Evolutionary conservation across 2,329 filamentous ascomycete genomes (phyloP).

Genomic region (Dothidotthia symphoricarpi): DNA sequence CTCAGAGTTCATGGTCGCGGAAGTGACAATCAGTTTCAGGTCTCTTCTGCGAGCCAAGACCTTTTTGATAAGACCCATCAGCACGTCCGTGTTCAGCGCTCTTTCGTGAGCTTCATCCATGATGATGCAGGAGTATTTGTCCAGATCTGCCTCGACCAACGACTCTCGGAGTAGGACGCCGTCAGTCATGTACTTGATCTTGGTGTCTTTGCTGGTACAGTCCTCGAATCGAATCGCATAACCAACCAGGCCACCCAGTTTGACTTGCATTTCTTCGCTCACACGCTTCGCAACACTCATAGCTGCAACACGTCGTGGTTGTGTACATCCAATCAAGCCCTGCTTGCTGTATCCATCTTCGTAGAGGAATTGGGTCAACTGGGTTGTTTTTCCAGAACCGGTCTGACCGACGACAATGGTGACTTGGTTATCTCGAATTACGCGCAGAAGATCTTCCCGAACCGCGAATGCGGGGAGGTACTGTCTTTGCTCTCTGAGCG

Average conservation of each 20-base stretch:
- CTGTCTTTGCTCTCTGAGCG: conserved; percentile 84
- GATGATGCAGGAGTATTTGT: conserved; percentile 96
- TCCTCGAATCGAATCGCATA: conserved; percentile 99
- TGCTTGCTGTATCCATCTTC: conserved; percentile 88
- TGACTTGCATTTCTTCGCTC: conserved; percentile 96
- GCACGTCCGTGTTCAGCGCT: conserved; percentile 91
- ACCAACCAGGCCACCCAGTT: conserved; percentile 80
- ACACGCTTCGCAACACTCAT: conserved; percentile 99
- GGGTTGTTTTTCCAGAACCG: conserved; percentile 95
- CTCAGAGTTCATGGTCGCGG: conserved; percentile 97
- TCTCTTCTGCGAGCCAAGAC: conserved; percentile 85
- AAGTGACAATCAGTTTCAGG: conserved; percentile 94
- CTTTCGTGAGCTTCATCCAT: conserved; percentile 99
- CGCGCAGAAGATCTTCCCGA: conserved; percentile 83
- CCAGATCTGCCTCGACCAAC: conserved; percentile 85
- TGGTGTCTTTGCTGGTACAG: conserved; percentile 90
- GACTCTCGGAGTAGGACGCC: conserved; percentile 92
- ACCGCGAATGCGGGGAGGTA: conserved; percentile 95
- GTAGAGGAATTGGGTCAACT: conserved; percentile 91
- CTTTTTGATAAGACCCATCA: conserved; percentile 98
- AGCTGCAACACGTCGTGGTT: conserved; percentile 91
- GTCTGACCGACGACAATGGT: conserved; percentile 96
- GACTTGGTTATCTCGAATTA: conserved; percentile 96
- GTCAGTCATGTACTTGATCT: conserved; percentile 99
- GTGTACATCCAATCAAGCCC: conserved; percentile 94